Conservation (phyloP, 345 rosid genomes). For the Hibiscus tridactylites region DNA sequence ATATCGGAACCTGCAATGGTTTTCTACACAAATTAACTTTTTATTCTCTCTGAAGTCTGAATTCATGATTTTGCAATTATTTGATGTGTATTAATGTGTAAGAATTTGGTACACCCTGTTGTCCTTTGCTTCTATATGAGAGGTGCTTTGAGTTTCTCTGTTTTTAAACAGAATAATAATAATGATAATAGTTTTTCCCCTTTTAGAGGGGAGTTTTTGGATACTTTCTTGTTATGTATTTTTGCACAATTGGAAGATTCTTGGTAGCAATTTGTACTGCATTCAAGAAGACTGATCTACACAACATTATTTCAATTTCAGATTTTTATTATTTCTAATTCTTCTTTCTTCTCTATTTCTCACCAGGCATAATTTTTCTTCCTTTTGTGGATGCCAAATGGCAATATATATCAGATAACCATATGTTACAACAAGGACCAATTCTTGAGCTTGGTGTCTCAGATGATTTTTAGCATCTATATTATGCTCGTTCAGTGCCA, state of each 20-base stretch:
- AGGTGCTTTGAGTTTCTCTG: constrained; percentile 1
- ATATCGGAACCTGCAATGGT: neutral
- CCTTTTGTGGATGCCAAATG: constrained; percentile 14
- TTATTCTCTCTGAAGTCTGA: too few relatives aligned
- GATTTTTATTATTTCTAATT: neutral
- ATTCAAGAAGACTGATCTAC: neutral
- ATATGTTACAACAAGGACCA: constrained; percentile 35
- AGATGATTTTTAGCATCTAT: constrained; percentile 56
- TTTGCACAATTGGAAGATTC: neutral
- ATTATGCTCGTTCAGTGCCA: constrained; percentile 59
- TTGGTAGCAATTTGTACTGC: neutral
- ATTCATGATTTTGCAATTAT: neutral
- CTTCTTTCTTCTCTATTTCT: constrained; percentile 2
- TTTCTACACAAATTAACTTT: neutral
- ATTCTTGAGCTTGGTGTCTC: constrained; percentile 38
- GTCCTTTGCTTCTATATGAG: neutral
- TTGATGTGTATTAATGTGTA: neutral
- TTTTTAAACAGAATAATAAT: neutral
- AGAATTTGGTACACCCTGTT: neutral
- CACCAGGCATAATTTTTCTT: constrained; percentile 18
- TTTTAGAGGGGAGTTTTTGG: neutral
- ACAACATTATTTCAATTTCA: neutral
- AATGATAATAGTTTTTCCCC: neutral
- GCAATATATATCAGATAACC: constrained; percentile 25
- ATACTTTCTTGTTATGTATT: neutral